Conservation (phyloP, 164 flowering plant species). For the Vitis vinifera region DNA sequence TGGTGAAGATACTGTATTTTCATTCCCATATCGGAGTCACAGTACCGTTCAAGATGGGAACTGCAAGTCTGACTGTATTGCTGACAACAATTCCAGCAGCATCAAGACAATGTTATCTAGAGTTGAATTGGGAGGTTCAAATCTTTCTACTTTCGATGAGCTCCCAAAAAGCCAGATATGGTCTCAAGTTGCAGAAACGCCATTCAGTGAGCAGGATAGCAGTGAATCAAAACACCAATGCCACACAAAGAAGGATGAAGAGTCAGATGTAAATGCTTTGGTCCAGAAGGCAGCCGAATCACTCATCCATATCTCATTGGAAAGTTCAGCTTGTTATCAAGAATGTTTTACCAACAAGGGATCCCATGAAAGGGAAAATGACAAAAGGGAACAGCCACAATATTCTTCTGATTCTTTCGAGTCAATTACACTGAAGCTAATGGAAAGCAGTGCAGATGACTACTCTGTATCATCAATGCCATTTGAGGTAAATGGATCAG, state of each 20-base stretch:
- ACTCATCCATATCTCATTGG: slow-evolving; percentile 35
- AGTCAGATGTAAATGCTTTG: slow-evolving; percentile 26
- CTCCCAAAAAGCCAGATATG: slow-evolving; percentile 12
- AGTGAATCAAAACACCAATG: slow-evolving; percentile 4
- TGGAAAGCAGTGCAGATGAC: slow-evolving; percentile 42
- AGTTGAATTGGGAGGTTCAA: slow-evolving; percentile 9
- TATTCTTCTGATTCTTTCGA: slow-evolving; percentile 57
- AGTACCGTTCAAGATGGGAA: slow-evolving; percentile 14
- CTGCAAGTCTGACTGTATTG: slow-evolving; percentile 12
- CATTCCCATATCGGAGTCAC: slow-evolving; percentile 15
- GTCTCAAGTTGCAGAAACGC: slow-evolving; percentile 18
- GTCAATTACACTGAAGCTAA: slow-evolving; percentile 28
- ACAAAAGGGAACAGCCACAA: slow-evolving; percentile 32
- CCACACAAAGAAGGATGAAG: slow-evolving; percentile 15
- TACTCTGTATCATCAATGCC: slow-evolving; percentile 35
- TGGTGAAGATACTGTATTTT: slow-evolving; percentile 19
- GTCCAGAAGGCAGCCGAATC: slow-evolving; percentile 46
- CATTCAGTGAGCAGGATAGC: slow-evolving; percentile 9
- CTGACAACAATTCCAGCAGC: slow-evolving; percentile 20
- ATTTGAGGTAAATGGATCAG: slow-evolving; percentile 26
- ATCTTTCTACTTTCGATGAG: slow-evolving; percentile 5
- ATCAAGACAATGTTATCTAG: slow-evolving; percentile 14
- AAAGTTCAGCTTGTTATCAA: slow-evolving; percentile 15
- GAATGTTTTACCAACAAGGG: slow-evolving; percentile 8
- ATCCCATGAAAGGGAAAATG: slow-evolving; percentile 13